A percentile compares a stretch with the other conserved stretches of the same genome.
Evolutionary conservation across 352 stramenopile species (phyloP).

Genomic region (Globisporangium heterothallicum): DNA sequence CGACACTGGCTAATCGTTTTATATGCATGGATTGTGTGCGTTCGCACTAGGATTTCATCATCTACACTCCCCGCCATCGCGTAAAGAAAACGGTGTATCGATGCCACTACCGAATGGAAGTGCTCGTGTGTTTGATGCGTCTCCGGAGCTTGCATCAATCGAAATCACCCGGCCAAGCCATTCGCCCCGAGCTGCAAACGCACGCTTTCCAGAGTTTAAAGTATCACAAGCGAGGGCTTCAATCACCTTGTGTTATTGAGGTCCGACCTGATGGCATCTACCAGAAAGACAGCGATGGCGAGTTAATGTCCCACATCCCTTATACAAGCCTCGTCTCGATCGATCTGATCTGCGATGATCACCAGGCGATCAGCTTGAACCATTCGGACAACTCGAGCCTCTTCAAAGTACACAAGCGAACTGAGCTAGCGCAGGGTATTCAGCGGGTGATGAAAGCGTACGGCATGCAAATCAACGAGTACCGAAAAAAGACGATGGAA

Average conservation of each 20-base stretch:
- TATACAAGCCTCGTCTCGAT: conserved; percentile 83
- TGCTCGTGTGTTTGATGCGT: conserved; percentile 75
- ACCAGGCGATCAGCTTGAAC: conserved; percentile 66
- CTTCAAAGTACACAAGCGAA: conserved; percentile 59
- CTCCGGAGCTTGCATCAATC: conserved; percentile 60
- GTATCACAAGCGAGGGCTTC: conserved; percentile 47
- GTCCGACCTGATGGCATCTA: conserved; percentile 69
- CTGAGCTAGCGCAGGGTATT: conserved; percentile 66
- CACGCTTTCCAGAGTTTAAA: conserved; percentile 54
- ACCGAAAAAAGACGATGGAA: conserved; percentile 76
- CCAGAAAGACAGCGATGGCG: conserved; percentile 66
- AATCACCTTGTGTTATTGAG: conserved; percentile 65
- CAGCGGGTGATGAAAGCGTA: conserved; percentile 69
- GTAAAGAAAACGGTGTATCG: conserved; percentile 82
- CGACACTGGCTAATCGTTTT: neutral
- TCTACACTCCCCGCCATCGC: conserved; percentile 67
- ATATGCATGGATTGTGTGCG: neutral
- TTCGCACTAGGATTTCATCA: conserved; percentile 46
- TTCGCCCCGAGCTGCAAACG: conserved; percentile 44
- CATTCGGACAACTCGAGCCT: conserved; percentile 81
- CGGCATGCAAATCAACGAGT: conserved; percentile 79
- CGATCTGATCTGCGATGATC: conserved; percentile 73
- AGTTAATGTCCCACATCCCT: conserved; percentile 74
- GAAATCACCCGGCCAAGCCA: conserved; percentile 18
- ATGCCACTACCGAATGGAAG: conserved; percentile 78